Evolutionary conservation across 106 monocot species (phyloP), one percentile per base, ranked within the genome.

Genomic region (Allium cepa): DNA sequence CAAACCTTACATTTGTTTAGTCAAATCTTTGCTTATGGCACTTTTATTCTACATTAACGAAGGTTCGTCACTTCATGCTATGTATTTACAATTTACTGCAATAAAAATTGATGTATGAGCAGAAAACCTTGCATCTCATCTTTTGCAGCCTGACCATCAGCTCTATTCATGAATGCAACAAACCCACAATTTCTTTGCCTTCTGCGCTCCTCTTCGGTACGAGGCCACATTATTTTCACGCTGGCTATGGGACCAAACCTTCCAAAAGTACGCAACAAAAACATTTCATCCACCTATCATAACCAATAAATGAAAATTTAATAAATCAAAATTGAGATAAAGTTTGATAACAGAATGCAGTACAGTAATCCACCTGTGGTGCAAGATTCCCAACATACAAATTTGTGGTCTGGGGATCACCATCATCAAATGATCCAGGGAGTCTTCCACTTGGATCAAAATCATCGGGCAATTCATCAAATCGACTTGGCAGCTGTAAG

Each of bases 221-320:
- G 84, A 77, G 99, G 99, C 99, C 99, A 99, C 99, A 99, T 99
- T 72, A 99, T 99, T 81, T 99, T 99, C 66, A 99, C 99, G 77
- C 99, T 99, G 22, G 99, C 99, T 69, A 99, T 99, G 27, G 99
- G 99, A n/a, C 99, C 99, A 90, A 99, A 99, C 76, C 99, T 78
- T 56, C 99, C 99, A 80, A 99, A 99, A 46, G 99, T 99, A 75
- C 99, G 87, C 50, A 99, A 62, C 12, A 99, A 90, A 85, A 99
- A 99, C 78, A 93, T 99, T 67, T 99, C 99, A 83, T 99, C 99
- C 68, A 99, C 99, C 99, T 99, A 67, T 53, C 13, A 81, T 56
- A 13, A 49, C 14, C 17, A 27, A 62, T 50, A 79, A 36, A 57
- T 56, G 51, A 2, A 75, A 50, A 65, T 57, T 13, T 49, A 12